Percentiles rank a stretch among this genome's conserved stretches.
Conservation (phyloP, 345 rosid species). For the Populus deltoides region DNA sequence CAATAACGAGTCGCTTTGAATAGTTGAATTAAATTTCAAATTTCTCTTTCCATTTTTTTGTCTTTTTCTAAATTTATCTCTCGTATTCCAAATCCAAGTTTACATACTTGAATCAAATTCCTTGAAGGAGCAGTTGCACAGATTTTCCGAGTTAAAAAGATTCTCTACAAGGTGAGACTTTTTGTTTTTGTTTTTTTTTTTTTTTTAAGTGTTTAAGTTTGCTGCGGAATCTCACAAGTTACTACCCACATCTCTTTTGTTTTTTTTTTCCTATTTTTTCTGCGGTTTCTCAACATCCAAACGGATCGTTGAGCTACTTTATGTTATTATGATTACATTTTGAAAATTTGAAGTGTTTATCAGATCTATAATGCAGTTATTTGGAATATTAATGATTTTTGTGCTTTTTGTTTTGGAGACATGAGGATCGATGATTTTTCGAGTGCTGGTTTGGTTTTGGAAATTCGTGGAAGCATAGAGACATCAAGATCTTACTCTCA, state of each 20-base stretch:
- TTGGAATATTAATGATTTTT: background rate
- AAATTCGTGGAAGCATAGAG: background rate
- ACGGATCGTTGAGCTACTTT: background rate
- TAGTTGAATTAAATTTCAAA: background rate
- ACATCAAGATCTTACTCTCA: too few relatives aligned
- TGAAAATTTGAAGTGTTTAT: background rate
- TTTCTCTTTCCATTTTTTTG: background rate
- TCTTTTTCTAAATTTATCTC: background rate
- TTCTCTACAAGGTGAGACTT: background rate
- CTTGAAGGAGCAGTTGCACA: background rate
- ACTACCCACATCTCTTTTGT: background rate
- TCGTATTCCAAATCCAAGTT: background rate
- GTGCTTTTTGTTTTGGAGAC: background rate
- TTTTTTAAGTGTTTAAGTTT: too few relatives aligned
- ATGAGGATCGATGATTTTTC: background rate
- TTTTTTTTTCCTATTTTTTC: background rate
- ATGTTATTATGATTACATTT: background rate
- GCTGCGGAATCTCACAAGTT: background rate
- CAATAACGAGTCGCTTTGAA: background rate
- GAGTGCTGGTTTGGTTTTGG: background rate
- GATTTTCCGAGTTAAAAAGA: background rate
- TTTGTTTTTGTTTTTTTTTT: background rate
- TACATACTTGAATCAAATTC: background rate
- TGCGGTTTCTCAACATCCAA: background rate
- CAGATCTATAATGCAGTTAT: background rate